Conservation (phyloP, 768 basidiomycete species). For the Calocera viscosa region DNA sequence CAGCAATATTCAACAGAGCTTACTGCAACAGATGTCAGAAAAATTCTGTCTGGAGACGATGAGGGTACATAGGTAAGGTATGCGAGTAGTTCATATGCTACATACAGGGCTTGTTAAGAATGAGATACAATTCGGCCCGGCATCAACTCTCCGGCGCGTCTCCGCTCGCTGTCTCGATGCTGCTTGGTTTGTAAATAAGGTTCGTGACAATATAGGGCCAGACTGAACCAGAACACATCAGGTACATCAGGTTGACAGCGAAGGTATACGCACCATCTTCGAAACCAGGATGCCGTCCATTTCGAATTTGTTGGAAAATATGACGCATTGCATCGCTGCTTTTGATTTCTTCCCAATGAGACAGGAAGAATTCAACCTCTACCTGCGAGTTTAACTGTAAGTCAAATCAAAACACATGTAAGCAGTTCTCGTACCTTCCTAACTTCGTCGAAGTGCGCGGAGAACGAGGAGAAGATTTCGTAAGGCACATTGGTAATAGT, state of each 20-base stretch:
- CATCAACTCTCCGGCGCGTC: neutral
- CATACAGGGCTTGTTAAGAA: neutral
- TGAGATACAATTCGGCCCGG: neutral
- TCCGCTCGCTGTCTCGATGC: neutral
- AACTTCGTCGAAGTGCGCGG: slow-evolving; percentile 67
- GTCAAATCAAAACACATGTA: neutral
- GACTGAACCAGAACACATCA: slow-evolving; percentile 8
- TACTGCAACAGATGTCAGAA: neutral
- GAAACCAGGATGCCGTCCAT: slow-evolving; percentile 74
- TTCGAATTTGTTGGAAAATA: slow-evolving; percentile 75
- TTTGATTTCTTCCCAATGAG: slow-evolving; percentile 73
- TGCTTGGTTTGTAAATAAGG: slow-evolving; percentile 6
- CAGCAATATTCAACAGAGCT: neutral
- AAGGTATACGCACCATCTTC: slow-evolving; percentile 50
- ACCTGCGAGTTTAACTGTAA: slow-evolving; percentile 28
- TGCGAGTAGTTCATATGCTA: neutral
- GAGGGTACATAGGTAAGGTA: neutral
- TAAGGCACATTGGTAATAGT: slow-evolving; percentile 70
- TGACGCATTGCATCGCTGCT: slow-evolving; percentile 69
- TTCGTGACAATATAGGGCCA: slow-evolving; percentile 19
- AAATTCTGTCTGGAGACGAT: neutral
- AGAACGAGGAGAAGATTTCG: slow-evolving; percentile 77
- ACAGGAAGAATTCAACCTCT: slow-evolving; percentile 65
- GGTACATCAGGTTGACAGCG: neutral
- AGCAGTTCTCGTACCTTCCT: slow-evolving; percentile 41